Base-by-base conservation (phyloP, 2,329 filamentous ascomycete genomes). In the Iodosphaeria phyllophila region DNA sequence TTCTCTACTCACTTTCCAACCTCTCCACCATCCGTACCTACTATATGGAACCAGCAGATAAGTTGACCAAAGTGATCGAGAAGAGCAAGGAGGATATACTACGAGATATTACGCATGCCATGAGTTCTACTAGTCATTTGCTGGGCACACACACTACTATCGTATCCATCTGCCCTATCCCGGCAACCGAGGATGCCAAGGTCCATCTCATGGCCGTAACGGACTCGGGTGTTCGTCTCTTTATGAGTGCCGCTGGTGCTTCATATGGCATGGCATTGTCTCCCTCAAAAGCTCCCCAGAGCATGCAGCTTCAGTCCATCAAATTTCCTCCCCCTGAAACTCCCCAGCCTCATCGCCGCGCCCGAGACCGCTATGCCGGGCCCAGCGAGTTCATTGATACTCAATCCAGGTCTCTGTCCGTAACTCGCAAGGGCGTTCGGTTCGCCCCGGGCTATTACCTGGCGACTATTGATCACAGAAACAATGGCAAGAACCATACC, bases 291-390 rank as follows among this genome's bases (percentile, higher is more conserved):
- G 72, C 78, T 1, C 84, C 89, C 1, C 84, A 79, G 38, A 93
- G 82, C 50, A 93, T 98, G 82, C 84, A 93, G 48, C 72, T 93
- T n/a, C 77, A 91, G 37, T 89, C 92, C 42, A 80, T 98, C 48
- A 91, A 89, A 43, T 92, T 92, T 30, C 89, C 91, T 2, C 89
- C 89, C 0, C 48, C 56, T 19, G 53, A 49, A 30, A 49, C 35
- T 32, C 48, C 36, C 35, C 28, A 48, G 43, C 32, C 32, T 32
- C 32, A 33, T 32, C 13, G 30, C 23, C 29, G 35, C 23, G 16
- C 27, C 12, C 31, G 22, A 7, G 36, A 41, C 27, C 31, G 32
- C 19, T 44, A 28, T 35, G 42, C 30, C 38, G 45, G 28, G 32
- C 46, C 35, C 8, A 37, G 37, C n/a, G 56, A 62, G 16, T 37